Evolutionary conservation across 495 filamentous ascomycete species (phyloP).

Genomic region (Aspergillus baeticus): DNA sequence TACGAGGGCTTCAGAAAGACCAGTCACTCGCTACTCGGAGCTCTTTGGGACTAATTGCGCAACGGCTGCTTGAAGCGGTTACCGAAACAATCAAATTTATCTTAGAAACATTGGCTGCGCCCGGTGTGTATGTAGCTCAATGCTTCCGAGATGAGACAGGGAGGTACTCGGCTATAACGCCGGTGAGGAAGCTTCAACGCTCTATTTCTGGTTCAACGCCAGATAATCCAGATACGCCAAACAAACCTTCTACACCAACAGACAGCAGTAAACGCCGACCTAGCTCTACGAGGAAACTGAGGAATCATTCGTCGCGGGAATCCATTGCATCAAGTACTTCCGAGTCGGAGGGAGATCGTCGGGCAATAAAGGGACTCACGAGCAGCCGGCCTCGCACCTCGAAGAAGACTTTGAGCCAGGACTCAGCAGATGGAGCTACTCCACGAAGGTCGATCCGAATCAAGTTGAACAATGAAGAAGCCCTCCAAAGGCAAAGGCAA

Average conservation of each 20-base stretch:
- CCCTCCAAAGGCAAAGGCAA: slow-evolving; percentile 52
- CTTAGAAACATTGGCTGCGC: slow-evolving; percentile 72
- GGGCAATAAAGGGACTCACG: slow-evolving; percentile 21
- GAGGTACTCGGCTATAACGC: slow-evolving; percentile 68
- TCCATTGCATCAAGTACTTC: slow-evolving; percentile 45
- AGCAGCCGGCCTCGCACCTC: slow-evolving; percentile 36
- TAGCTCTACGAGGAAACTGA: slow-evolving; percentile 38
- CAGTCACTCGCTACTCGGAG: slow-evolving; percentile 59
- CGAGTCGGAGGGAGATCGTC: slow-evolving; percentile 48
- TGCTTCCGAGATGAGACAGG: slow-evolving; percentile 76
- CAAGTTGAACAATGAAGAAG: slow-evolving; percentile 83
- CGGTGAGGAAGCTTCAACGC: slow-evolving; percentile 58
- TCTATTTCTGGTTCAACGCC: slow-evolving; percentile 28
- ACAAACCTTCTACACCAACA: slow-evolving; percentile 28
- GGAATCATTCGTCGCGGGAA: slow-evolving; percentile 35
- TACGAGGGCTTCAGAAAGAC: slow-evolving; percentile 39
- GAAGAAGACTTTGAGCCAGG: slow-evolving; percentile 47
- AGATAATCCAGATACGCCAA: slow-evolving; percentile 23
- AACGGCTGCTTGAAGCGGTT: slow-evolving; percentile 52
- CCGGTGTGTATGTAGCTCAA: slow-evolving; percentile 76
- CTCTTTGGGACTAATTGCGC: slow-evolving; percentile 38
- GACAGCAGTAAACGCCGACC: slow-evolving; percentile 29
- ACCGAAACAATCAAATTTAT: slow-evolving; percentile 71
- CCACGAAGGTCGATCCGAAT: slow-evolving; percentile 83
- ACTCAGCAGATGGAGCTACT: slow-evolving; percentile 59